Base-by-base conservation (phyloP, 768 basidiomycete genomes). In the Gyrodon lividus region DNA sequence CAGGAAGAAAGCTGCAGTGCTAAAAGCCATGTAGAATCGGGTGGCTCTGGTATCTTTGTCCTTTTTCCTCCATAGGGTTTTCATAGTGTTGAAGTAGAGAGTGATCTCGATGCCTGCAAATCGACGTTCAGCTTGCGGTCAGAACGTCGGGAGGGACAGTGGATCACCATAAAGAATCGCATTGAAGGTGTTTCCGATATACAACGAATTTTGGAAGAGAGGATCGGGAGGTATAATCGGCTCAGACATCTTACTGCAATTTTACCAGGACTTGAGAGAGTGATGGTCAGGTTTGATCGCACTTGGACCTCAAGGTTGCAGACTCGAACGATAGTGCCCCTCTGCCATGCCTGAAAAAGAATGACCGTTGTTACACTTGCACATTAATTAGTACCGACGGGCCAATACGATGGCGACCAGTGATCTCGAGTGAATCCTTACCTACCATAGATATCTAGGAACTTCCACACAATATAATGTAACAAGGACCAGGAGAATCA, bases 1-100 rank as follows among this genome's bases (percentile, higher is more conserved):
- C 5, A 69, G 56, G 13, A 62, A 20, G 2, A 67, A 54, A 42
- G 62, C 3, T 22, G 23, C 16, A 13, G 37, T 48, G 20, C 46
- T 48, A 19, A 38, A 35, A 6, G 14, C 16, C 46, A 48, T 48
- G 17, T 26, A 48, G n/a, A 37, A 38, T 48, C 33, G n/a, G 6
- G 17, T 35, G 34, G 45, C 23, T 12, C 28, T 28, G 14, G 28
- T 14, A 2, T 23, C 45, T 14, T 5, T 33, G 4, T 30, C 30
- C 16, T 34, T 35, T 5, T 5, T 26, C 33, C 33, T 34, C 33
- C 33, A 34, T 16, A 34, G 35, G 19, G 20, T 23, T n/a, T 37
- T 19, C 34, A 48, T 48, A 4, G 37, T 48, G 16, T 22, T 12
- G 37, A 19, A 48, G 37, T 48, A 48, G 33, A 34, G 33, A 12